Percentiles rank a stretch among this genome's conserved stretches.
phyloP scores from a whole-genome alignment of 768 basidiomycete genomes.

The Suillus lakei region DNA sequence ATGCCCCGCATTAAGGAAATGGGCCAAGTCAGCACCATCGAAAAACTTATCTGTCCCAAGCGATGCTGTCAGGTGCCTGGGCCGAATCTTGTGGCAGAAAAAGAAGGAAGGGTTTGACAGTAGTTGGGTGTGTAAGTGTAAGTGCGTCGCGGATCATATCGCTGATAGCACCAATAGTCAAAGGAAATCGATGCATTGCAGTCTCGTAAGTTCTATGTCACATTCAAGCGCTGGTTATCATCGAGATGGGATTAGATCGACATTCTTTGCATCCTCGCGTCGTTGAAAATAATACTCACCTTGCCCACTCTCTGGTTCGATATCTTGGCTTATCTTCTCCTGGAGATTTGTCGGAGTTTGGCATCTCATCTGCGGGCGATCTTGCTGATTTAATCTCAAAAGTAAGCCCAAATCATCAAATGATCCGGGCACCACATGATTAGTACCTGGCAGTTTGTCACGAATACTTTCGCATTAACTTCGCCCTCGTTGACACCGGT shows the following conservation, averaged over 20 bases:
- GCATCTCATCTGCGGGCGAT: constrained; percentile 60
- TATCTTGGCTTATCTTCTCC: constrained; percentile 69
- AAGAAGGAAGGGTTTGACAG: constrained; percentile 58
- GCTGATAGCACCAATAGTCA: constrained; percentile 43
- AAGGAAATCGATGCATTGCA: constrained; percentile 72
- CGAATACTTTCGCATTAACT: constrained; percentile 90
- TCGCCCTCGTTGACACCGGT: constrained; percentile 78
- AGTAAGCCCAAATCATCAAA: constrained; percentile 42
- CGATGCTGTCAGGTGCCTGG: constrained; percentile 82
- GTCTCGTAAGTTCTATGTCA: constrained; percentile 60
- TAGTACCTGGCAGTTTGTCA: constrained; percentile 65
- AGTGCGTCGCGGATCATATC: constrained; percentile 1
- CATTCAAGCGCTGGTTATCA: neutral
- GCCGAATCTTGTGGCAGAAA: constrained; percentile 70
- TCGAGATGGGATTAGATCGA: constrained; percentile 51
- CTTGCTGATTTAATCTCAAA: constrained; percentile 75
- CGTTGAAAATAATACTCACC: constrained; percentile 63
- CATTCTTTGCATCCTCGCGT: constrained; percentile 50
- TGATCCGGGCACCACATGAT: neutral
- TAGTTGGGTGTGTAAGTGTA: constrained; percentile 54
- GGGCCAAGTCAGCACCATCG: constrained; percentile 57
- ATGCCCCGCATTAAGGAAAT: constrained; percentile 69
- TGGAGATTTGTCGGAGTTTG: constrained; percentile 59
- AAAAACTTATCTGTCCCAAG: constrained; percentile 57
- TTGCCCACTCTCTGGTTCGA: constrained; percentile 75